These are phyloP conservation scores for Cyberlindnera amylophila DNA, from an alignment of 805 yeast genomes.

Conservation along the genomic window DNA sequence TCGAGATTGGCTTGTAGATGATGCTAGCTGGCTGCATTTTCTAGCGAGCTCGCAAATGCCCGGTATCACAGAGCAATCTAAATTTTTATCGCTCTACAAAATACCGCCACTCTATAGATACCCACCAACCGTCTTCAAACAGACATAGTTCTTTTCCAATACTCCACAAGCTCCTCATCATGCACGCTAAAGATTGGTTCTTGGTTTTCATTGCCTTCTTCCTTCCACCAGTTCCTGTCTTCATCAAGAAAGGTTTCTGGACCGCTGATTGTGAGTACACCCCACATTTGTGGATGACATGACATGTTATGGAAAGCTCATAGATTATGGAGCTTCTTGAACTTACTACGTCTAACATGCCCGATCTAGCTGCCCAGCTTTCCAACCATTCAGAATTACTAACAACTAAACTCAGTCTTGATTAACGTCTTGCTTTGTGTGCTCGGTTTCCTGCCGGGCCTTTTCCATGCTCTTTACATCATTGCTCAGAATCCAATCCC, in stretches of 20 bases:
- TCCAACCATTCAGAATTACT: background rate
- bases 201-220: constrained; percentile 64
- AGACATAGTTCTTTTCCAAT: too few relatives aligned
- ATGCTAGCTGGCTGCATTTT: too few relatives aligned
- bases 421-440: constrained; percentile 58
- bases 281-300: too few relatives aligned
- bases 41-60: too few relatives aligned
- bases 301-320: too few relatives aligned
- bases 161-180: constrained; percentile 4
- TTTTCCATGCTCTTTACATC: constrained; percentile 65
- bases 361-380: too few relatives aligned
- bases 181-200: constrained; percentile 53
- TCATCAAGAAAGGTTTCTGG: constrained; percentile 57
- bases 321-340: too few relatives aligned
- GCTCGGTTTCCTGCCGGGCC: constrained; percentile 67
- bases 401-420: constrained; percentile 30
- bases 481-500: constrained; percentile 52
- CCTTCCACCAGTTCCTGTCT: constrained; percentile 70
- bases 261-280: constrained; percentile 47
- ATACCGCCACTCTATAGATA: too few relatives aligned
- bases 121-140: too few relatives aligned
- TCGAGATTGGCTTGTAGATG: too few relatives aligned
- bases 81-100: background rate
- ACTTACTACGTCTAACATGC: too few relatives aligned
- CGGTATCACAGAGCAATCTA: background rate